Evolutionary conservation across 2,329 filamentous ascomycete genomes (phyloP).

Genomic region (Samsoniella hepiali): DNA sequence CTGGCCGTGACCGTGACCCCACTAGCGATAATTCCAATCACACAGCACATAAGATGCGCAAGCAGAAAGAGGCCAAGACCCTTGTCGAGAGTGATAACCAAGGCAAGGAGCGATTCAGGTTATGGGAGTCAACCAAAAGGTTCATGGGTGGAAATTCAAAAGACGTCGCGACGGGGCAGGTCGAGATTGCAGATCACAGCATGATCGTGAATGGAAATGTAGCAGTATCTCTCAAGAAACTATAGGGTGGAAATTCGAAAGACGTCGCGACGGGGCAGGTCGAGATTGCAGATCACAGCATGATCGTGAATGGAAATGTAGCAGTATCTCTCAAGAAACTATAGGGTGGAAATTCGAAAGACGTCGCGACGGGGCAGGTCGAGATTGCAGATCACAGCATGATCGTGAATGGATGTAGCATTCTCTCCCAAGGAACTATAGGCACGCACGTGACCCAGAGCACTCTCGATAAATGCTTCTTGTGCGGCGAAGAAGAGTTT

Average conservation of each 20-base stretch:
- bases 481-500: no score
- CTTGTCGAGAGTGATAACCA: slow-evolving; percentile 50
- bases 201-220: slow-evolving; percentile 62
- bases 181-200: slow-evolving; percentile 59
- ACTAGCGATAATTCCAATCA: no score
- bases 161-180: slow-evolving; percentile 35
- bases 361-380: slow-evolving; percentile 36
- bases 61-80: slow-evolving; percentile 60
- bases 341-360: slow-evolving; percentile 28
- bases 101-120: slow-evolving; percentile 53
- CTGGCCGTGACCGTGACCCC: no score
- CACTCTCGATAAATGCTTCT: no score
- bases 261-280: slow-evolving; percentile 36
- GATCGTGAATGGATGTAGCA: slow-evolving; percentile 57
- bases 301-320: slow-evolving; percentile 61
- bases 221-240: no score
- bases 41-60: slow-evolving; percentile 64
- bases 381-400: slow-evolving; percentile 62
- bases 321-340: no score
- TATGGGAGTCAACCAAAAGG: slow-evolving; percentile 57
- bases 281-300: slow-evolving; percentile 60
- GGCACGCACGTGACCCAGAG: no score
- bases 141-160: slow-evolving; percentile 40
- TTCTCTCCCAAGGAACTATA: slow-evolving; percentile 56
- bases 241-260: slow-evolving; percentile 27